A percentile compares a stretch with the other conserved stretches of the same genome.
phyloP scores from a whole-genome alignment of 768 basidiomycete genomes.

The Podaxis pistillaris region DNA sequence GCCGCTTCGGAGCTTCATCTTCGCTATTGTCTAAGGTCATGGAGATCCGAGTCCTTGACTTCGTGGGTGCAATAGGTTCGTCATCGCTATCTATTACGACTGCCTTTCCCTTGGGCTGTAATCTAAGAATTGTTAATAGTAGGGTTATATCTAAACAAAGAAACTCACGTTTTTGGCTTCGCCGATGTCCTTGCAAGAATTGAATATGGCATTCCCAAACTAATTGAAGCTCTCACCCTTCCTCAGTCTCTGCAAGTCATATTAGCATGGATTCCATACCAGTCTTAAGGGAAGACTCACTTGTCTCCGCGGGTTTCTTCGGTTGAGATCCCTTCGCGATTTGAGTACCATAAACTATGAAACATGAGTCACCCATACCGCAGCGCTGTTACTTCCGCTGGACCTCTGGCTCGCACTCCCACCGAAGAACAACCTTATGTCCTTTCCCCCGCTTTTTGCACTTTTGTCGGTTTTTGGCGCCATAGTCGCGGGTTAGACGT shows the following conservation, averaged over 20 bases:
- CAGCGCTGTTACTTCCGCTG: slow-evolving; percentile 4
- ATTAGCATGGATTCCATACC: background rate
- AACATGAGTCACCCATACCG: background rate
- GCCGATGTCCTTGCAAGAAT: background rate
- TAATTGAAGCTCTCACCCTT: background rate
- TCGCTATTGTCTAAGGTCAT: slow-evolving; percentile 33
- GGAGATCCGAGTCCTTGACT: slow-evolving; percentile 14
- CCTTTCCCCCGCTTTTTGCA: slow-evolving; percentile 30
- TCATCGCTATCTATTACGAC: slow-evolving; percentile 29
- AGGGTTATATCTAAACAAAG: background rate
- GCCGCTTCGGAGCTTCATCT: slow-evolving; percentile 25
- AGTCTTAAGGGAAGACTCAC: background rate
- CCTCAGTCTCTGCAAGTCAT: background rate
- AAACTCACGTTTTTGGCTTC: background rate
- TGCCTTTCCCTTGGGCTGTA: slow-evolving; percentile 13
- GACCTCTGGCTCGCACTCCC: slow-evolving; percentile 14
- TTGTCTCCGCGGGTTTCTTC: background rate
- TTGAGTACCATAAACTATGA: background rate
- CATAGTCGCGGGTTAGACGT: background rate
- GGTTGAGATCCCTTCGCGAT: slow-evolving; percentile 2
- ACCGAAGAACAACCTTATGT: slow-evolving; percentile 40
- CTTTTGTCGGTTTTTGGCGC: slow-evolving; percentile 14
- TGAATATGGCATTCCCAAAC: background rate
- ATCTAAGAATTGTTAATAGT: background rate
- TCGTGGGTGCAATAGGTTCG: slow-evolving; percentile 21